Evolutionary conservation across 2,329 filamentous ascomycete species (phyloP), one percentile per base, ranked within the genome.

Genomic region (Fusarium compactum): DNA sequence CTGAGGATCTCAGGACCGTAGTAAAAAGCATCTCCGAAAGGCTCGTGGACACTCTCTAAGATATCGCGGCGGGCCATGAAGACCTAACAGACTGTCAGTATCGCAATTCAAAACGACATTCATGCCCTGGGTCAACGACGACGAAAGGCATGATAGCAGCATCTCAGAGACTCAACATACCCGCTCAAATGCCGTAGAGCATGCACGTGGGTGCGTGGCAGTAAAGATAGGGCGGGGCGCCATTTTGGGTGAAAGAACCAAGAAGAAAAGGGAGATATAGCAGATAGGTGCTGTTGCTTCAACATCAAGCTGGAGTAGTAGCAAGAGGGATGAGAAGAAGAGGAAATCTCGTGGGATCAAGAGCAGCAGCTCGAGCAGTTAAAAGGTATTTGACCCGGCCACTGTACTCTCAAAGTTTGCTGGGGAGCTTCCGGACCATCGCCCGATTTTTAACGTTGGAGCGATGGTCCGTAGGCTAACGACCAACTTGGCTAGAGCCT

Each of bases 11-110:
- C 96, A 9, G 95, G 95, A 55, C 96, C 95, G 78, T 92, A 98
- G 84, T 98, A 98, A 79, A 95, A 98, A 66, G 95, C 92, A 82
- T 98, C 96, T 57, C 95, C 95, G 81, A 98, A 98, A 8, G 96
- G 96, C 83, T 99, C 96, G 80, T 98, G 96, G 74, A 96, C 86
- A 79, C 93, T 97, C 76, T 91, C 86, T 64, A 98, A 87, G 57
- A 86, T 90, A 77, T 97, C 91, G 74, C 89, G 88, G 73, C 94
- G 92, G 75, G 95, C 97, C 95, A 98, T 98, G 81, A 99, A 98
- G 71, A 98, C 95, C 93, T 96, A 73, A 43, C 58, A 61, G 27
- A 25, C 22, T 27, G 54, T 70, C 27, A 70, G 63, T 29, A 48
- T 22, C n/a, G 25, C 34, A 24, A 52, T n/a, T 16, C 22, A 43